A percentile compares a stretch with the other conserved stretches of the same genome.
phyloP scores from a whole-genome alignment of 2,329 filamentous ascomycete species.

The Knoxdaviesia proteae region DNA sequence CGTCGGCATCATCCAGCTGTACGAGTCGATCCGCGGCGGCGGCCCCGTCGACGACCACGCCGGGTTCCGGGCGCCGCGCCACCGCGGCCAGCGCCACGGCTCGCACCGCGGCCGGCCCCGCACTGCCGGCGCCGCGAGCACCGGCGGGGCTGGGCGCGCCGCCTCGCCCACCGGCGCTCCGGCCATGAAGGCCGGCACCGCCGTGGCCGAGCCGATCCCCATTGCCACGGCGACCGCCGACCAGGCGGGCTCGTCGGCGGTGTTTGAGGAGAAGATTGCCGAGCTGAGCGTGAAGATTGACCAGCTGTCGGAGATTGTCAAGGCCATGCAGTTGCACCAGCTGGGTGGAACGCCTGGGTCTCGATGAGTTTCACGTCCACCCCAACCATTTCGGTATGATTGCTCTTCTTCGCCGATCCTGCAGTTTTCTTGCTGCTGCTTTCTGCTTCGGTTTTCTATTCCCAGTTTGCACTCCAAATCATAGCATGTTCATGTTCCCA shows the following conservation, averaged over 20 bases:
- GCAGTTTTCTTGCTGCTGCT: background rate
- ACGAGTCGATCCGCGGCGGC: constrained; percentile 31
- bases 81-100: constrained; percentile 1
- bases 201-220: background rate
- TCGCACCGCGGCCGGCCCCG: background rate
- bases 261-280: constrained; percentile 27
- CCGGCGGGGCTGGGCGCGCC: background rate
- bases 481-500: too few species aligned
- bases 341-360: constrained; percentile 4
- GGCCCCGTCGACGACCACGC: constrained; percentile 21
- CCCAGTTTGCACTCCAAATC: too few species aligned
- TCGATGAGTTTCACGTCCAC: too few species aligned
- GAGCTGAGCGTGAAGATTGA: constrained; percentile 38
- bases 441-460: too few species aligned
- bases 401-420: background rate
- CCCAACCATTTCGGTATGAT: constrained; percentile 2
- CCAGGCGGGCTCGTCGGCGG: constrained; percentile 11
- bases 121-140: background rate
- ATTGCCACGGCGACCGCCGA: background rate
- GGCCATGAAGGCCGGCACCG: background rate
- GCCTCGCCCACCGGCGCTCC: background rate
- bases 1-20: constrained; percentile 46
- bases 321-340: constrained; percentile 23
- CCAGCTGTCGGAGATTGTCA: constrained; percentile 29
- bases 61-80: constrained; percentile 20